phyloP scores from a whole-genome alignment of 208 protist genomes.

The Lotmaria passim region DNA sequence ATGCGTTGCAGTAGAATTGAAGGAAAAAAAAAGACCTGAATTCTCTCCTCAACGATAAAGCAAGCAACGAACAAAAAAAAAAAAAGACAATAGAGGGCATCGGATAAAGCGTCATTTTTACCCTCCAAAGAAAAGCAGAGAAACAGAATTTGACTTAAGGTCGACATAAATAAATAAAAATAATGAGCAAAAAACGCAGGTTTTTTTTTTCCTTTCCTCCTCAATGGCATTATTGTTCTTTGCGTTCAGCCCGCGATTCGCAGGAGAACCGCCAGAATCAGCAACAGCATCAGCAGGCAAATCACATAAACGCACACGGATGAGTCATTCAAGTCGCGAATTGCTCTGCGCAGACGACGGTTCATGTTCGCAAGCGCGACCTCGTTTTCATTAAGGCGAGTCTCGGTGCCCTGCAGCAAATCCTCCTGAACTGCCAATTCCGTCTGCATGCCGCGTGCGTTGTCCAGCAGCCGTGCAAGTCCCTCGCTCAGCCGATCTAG shows the following conservation, averaged over 20 bases:
- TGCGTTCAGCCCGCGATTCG: conserved; percentile 8
- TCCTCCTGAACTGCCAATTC: conserved; percentile 62
- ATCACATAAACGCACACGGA: conserved; percentile 58
- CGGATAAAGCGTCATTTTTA: no score
- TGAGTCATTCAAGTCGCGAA: conserved; percentile 61
- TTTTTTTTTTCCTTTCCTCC: background rate
- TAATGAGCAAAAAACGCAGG: background rate
- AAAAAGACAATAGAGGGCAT: no score
- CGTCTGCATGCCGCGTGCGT: conserved; percentile 59
- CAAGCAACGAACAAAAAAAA: no score
- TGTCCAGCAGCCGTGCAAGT: conserved; percentile 61
- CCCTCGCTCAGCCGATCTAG: conserved; percentile 71
- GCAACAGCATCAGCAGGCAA: conserved; percentile 47
- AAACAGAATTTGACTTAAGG: background rate
- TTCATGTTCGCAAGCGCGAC: conserved; percentile 60
- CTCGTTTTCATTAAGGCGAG: conserved; percentile 42
- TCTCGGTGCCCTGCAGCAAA: conserved; percentile 60
- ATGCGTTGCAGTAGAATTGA: no score
- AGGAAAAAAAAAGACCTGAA: no score
- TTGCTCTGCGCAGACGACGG: conserved; percentile 46
- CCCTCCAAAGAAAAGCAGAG: no score
- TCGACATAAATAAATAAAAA: background rate
- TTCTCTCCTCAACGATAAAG: no score
- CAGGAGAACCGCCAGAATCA: conserved; percentile 43
- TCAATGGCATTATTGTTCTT: background rate